Conservation (phyloP, 805 yeast species). For the Candida caryicola region DNA sequence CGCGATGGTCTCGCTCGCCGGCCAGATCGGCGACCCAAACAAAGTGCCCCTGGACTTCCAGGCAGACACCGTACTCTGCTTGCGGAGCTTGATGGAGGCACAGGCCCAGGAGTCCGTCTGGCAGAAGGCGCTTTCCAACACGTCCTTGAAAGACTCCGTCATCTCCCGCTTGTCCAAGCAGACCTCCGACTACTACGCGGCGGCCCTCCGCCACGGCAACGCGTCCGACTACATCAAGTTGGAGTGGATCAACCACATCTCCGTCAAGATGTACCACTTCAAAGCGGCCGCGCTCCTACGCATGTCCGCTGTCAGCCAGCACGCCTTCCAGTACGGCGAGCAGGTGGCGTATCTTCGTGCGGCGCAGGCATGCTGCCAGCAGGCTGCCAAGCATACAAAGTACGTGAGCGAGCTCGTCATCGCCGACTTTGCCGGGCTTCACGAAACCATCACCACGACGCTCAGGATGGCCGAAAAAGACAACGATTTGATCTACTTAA, state of each 20-base stretch:
- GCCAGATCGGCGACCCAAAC: not conserved
- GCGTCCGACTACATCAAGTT: conserved; percentile 47
- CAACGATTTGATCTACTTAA: conserved; percentile 75
- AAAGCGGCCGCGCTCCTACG: conserved; percentile 69
- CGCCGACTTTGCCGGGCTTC: conserved; percentile 53
- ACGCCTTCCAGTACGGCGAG: conserved; percentile 59
- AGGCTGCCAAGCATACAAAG: conserved; percentile 39
- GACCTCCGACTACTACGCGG: conserved; percentile 54
- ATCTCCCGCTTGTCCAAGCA: conserved; percentile 65
- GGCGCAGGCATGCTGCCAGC: conserved; percentile 38
- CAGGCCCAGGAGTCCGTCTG: conserved; percentile 88
- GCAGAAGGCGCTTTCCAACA: conserved; percentile 58
- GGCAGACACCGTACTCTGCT: conserved; percentile 45
- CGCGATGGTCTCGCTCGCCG: conserved; percentile 21
- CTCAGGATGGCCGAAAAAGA: conserved; percentile 65
- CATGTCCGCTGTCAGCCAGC: conserved; percentile 48
- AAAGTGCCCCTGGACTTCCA: conserved; percentile 48
- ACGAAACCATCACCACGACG: conserved; percentile 41
- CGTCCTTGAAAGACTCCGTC: conserved; percentile 53
- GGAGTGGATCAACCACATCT: conserved; percentile 65
- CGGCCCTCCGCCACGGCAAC: conserved; percentile 38
- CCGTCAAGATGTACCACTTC: conserved; percentile 63
- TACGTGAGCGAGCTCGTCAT: conserved; percentile 43
- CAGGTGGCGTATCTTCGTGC: conserved; percentile 58
- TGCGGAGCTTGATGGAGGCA: conserved; percentile 60